Evolutionary conservation across 352 stramenopile genomes (phyloP).

Genomic region (Globisporangium spiculum): DNA sequence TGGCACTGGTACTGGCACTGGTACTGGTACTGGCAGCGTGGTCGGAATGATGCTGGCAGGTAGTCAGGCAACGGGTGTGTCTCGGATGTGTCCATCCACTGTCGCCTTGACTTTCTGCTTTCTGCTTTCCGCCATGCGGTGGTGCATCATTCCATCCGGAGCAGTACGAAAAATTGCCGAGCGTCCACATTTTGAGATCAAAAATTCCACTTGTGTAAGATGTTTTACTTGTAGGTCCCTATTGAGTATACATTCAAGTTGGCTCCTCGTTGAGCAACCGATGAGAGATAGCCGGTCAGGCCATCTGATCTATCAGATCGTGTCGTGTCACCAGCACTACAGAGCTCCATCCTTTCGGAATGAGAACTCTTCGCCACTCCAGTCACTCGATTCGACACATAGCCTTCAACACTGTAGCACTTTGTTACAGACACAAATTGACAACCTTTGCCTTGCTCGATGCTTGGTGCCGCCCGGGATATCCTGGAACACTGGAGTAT

Average conservation of each 20-base stretch:
- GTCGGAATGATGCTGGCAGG: background rate
- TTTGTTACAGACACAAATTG: background rate
- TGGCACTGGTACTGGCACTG: too few species aligned
- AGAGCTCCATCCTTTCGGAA: background rate
- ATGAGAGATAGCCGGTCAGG: background rate
- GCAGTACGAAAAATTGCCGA: background rate
- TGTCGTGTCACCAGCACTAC: background rate
- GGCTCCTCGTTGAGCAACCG: background rate
- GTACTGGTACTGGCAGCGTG: too few species aligned
- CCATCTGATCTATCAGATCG: slow-evolving; percentile 15
- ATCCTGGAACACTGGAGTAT: background rate
- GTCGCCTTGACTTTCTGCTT: background rate
- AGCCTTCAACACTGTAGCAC: too few species aligned
- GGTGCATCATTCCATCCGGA: background rate
- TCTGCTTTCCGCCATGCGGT: background rate
- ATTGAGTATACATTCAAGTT: background rate
- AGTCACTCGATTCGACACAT: background rate
- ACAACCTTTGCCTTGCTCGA: too few species aligned
- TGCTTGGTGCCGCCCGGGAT: too few species aligned
- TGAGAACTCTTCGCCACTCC: background rate
- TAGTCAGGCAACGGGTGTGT: background rate
- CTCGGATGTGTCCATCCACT: background rate
- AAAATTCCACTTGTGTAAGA: background rate
- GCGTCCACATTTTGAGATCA: background rate
- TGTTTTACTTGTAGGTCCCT: background rate